Conservation (phyloP, 75 land plant species). For the Azolla pinnata region DNA sequence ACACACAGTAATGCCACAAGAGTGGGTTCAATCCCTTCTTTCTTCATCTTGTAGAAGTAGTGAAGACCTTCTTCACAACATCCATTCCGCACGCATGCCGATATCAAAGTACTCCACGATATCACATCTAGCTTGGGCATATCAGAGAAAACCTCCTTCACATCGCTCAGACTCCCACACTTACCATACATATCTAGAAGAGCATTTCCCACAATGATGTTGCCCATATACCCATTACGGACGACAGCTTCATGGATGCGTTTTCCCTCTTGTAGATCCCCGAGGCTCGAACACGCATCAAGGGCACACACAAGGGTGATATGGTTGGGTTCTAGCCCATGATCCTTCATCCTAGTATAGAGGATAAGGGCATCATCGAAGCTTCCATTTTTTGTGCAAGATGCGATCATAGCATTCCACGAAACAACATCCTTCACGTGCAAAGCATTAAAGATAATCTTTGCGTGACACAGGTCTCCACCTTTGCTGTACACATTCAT, state of each 20-base stretch:
- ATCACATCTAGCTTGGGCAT: constrained; percentile 26
- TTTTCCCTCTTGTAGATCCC: constrained; percentile 21
- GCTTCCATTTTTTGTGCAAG: constrained; percentile 14
- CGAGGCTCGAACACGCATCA: constrained; percentile 26
- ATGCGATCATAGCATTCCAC: constrained; percentile 22
- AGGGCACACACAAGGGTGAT: constrained; percentile 37
- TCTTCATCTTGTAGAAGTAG: not conserved
- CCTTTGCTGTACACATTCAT: constrained; percentile 30
- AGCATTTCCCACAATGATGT: constrained; percentile 23
- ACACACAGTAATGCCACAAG: too few relatives aligned
- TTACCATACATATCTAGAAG: constrained; percentile 39
- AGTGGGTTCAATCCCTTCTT: too few relatives aligned
- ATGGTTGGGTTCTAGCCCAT: constrained; percentile 39
- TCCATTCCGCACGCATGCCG: constrained; percentile 20
- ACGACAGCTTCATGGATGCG: constrained; percentile 24
- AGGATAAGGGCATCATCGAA: constrained; percentile 16
- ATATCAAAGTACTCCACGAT: constrained; percentile 40
- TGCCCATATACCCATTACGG: constrained; percentile 16
- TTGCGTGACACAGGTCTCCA: constrained; percentile 12
- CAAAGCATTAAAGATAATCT: constrained; percentile 13
- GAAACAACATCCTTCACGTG: constrained; percentile 12
- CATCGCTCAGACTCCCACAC: constrained; percentile 19
- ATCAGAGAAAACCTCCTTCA: constrained; percentile 27
- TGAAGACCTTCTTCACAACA: not conserved
- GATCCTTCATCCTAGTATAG: constrained; percentile 17